Conservation (phyloP, 1,284 basidiomycete species). For the Cryptococcus sp. region DNA sequence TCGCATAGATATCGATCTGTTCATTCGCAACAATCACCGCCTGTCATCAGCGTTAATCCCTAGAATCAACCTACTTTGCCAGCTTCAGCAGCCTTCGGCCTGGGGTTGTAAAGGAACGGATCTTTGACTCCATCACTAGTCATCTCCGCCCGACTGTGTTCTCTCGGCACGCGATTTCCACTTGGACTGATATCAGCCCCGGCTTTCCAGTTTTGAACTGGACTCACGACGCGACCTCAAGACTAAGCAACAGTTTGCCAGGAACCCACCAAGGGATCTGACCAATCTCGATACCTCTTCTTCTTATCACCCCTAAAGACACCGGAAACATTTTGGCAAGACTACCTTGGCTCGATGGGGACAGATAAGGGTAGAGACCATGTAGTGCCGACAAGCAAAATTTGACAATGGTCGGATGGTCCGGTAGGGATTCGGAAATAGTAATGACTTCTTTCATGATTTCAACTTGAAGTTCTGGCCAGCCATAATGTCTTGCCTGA, state of each 20-base stretch:
- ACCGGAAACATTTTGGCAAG: constrained; percentile 66
- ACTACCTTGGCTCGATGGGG: constrained; percentile 68
- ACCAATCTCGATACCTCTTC: constrained; percentile 64
- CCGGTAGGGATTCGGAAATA: constrained; percentile 80
- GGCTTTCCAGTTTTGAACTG: constrained; percentile 58
- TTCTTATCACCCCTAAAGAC: constrained; percentile 65
- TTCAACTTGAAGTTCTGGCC: constrained; percentile 88
- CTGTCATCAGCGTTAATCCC: constrained; percentile 42
- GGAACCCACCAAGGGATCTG: constrained; percentile 74
- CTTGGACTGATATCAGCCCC: no score
- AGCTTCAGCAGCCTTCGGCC: constrained; percentile 53
- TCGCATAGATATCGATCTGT: constrained; percentile 70
- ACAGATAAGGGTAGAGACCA: constrained; percentile 61
- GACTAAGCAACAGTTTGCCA: constrained; percentile 67
- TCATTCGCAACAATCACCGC: constrained; percentile 77
- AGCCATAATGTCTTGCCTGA: constrained; percentile 58
- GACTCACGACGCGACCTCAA: constrained; percentile 70
- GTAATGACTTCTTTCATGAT: constrained; percentile 85
- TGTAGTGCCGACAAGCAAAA: constrained; percentile 63
- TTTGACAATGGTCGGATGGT: constrained; percentile 28
- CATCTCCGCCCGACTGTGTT: constrained; percentile 54
- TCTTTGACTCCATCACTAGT: constrained; percentile 51
- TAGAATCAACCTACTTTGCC: constrained; percentile 55
- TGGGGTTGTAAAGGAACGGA: constrained; percentile 84
- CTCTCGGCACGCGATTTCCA: constrained; percentile 63